phyloP scores from a whole-genome alignment of 208 protist genomes.

The Crithidia expoeki region DNA sequence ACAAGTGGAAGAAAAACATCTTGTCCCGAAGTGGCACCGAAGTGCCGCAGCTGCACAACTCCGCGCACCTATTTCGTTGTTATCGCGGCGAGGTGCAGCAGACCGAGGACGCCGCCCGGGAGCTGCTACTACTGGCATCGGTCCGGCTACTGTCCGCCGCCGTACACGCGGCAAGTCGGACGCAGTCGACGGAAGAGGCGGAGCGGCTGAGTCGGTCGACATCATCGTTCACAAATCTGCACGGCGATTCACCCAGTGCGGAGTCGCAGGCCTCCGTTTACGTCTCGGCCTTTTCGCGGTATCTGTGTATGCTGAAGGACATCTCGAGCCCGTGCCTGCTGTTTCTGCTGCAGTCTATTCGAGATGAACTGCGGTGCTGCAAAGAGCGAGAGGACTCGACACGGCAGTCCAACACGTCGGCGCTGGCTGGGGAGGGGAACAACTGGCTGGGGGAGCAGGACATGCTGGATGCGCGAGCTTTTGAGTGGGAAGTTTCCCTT shows the following conservation, averaged over 20 bases:
- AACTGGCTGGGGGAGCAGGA: slow-evolving; percentile 25
- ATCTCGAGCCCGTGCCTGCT: slow-evolving; percentile 32
- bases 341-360: slow-evolving; percentile 27
- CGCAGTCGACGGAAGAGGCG: slow-evolving; percentile 8
- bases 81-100: slow-evolving; percentile 32
- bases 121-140: slow-evolving; percentile 41
- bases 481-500: slow-evolving; percentile 15
- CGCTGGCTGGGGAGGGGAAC: neutral
- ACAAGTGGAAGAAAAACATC: slow-evolving; percentile 13
- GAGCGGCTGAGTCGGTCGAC: slow-evolving; percentile 6
- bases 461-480: slow-evolving; percentile 18
- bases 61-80: slow-evolving; percentile 13
- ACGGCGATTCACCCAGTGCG: neutral
- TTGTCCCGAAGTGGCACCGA: neutral
- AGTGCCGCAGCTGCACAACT: slow-evolving; percentile 15
- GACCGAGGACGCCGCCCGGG: slow-evolving; percentile 18
- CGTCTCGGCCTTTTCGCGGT: slow-evolving; percentile 43
- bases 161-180: neutral
- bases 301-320: slow-evolving; percentile 47
- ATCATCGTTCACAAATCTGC: slow-evolving; percentile 7
- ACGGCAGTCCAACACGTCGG: slow-evolving; percentile 4
- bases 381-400: slow-evolving; percentile 13
- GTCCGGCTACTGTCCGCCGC: slow-evolving; percentile 23
- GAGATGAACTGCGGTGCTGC: slow-evolving; percentile 27
- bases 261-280: slow-evolving; percentile 43